Percentiles rank a stretch among this genome's conserved stretches.
Conservation (phyloP, 1,139 yeast genomes). For the Starmera stellimalicola region DNA sequence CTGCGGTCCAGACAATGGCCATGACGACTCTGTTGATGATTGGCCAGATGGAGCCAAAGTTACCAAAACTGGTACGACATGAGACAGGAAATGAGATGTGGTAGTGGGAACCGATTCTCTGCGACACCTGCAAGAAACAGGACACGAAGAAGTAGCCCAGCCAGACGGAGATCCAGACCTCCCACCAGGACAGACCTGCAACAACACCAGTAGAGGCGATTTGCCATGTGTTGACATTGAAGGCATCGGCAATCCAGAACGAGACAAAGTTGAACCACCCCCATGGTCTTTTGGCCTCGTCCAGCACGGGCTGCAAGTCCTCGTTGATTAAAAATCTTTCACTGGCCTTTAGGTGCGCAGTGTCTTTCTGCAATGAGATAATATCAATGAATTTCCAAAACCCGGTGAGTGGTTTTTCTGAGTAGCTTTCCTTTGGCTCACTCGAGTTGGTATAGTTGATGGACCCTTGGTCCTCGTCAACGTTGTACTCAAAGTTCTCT, state of each 20-base stretch:
- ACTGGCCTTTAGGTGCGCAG: constrained; percentile 25
- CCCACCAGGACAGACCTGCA: constrained; percentile 81
- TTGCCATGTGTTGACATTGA: constrained; percentile 85
- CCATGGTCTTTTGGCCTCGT: constrained; percentile 59
- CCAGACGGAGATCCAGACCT: constrained; percentile 82
- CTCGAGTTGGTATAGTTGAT: not conserved
- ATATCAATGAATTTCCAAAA: constrained; percentile 1
- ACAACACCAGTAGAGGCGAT: constrained; percentile 78
- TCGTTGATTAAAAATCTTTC: constrained; percentile 59
- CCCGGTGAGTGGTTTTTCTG: not conserved
- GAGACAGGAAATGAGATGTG: constrained; percentile 76
- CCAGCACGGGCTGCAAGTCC: constrained; percentile 73
- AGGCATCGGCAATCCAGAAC: constrained; percentile 83
- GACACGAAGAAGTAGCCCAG: constrained; percentile 55
- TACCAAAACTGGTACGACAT: constrained; percentile 66
- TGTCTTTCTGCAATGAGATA: constrained; percentile 15
- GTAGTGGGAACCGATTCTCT: constrained; percentile 65
- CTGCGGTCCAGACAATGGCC: constrained; percentile 82
- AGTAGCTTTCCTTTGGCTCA: not conserved
- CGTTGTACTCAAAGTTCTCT: not conserved
- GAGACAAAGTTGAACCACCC: constrained; percentile 69
- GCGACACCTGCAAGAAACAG: constrained; percentile 50
- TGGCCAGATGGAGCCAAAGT: constrained; percentile 76
- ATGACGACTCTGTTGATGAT: constrained; percentile 70
- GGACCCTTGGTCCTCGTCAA: not conserved